Percentiles rank a stretch among this genome's conserved stretches.
Evolutionary conservation across 352 stramenopile genomes (phyloP).

Genomic region (Globisporangium paroecandrum): DNA sequence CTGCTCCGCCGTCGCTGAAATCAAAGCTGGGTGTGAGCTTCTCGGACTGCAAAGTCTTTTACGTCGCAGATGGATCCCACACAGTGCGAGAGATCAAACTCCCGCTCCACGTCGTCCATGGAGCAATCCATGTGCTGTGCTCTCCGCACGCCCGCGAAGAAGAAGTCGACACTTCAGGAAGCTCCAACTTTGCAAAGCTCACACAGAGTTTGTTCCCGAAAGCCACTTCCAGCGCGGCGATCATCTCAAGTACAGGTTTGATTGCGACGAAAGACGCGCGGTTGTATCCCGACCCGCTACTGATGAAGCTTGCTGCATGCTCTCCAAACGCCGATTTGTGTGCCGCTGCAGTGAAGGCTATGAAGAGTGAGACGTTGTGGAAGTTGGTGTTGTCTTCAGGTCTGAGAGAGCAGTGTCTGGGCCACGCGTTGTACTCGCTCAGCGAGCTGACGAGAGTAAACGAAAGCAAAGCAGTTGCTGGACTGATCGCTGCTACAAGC

Average conservation of each 20-base stretch:
- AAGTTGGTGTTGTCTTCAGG: slow-evolving; percentile 48
- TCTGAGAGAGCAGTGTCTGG: slow-evolving; percentile 39
- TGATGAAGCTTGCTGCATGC: slow-evolving; percentile 57
- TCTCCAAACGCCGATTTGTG: slow-evolving; percentile 45
- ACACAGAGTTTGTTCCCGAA: slow-evolving; percentile 67
- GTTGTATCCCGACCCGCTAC: slow-evolving; percentile 61
- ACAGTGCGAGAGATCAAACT: slow-evolving; percentile 78
- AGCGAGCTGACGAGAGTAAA: slow-evolving; percentile 32
- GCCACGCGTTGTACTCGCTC: slow-evolving; percentile 27
- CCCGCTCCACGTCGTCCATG: slow-evolving; percentile 62
- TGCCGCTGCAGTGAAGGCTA: slow-evolving; percentile 45
- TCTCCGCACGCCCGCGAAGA: slow-evolving; percentile 40
- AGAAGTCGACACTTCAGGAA: slow-evolving; percentile 2
- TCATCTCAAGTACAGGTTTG: slow-evolving; percentile 62
- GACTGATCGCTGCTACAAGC: slow-evolving; percentile 24
- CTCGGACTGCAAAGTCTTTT: slow-evolving; percentile 79
- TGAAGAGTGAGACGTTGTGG: slow-evolving; percentile 58
- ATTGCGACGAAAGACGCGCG: slow-evolving; percentile 74
- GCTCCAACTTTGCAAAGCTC: slow-evolving; percentile 33
- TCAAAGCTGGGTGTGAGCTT: slow-evolving; percentile 49
- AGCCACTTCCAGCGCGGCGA: slow-evolving; percentile 38
- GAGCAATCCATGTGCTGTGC: slow-evolving; percentile 63
- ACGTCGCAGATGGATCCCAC: slow-evolving; percentile 58
- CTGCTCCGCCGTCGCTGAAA: slow-evolving; percentile 49
- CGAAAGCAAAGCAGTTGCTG: slow-evolving; percentile 38